Conservation (phyloP, 2,329 filamentous ascomycete species). For the Aspergillus pseudoglaucus region DNA sequence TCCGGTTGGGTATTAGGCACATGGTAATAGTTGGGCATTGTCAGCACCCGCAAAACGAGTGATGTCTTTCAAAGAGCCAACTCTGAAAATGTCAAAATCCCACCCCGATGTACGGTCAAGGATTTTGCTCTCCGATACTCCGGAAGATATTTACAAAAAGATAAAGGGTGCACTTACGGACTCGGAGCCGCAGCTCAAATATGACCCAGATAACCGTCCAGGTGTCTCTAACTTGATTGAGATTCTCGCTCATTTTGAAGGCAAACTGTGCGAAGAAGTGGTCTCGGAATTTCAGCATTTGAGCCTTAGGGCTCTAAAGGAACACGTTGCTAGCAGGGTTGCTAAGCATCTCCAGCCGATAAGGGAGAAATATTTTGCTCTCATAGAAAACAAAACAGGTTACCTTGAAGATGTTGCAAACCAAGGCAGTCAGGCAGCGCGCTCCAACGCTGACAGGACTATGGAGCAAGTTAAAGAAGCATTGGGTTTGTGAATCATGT, state of each 20-base stretch:
- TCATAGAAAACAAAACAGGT: constrained; percentile 21
- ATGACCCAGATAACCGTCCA: constrained; percentile 63
- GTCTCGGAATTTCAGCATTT: constrained; percentile 39
- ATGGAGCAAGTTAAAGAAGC: constrained; percentile 26
- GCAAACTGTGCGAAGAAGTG: constrained; percentile 37
- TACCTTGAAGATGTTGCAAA: constrained; percentile 26
- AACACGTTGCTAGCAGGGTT: constrained; percentile 49
- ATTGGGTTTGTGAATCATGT: constrained; percentile 23
- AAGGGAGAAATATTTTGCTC: constrained; percentile 27
- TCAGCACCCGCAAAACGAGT: constrained; percentile 72
- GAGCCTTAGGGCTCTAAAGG: constrained; percentile 57
- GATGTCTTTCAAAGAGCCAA: constrained; percentile 79
- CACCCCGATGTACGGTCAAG: constrained; percentile 63
- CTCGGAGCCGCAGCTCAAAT: constrained; percentile 59
- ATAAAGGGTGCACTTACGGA: constrained; percentile 73
- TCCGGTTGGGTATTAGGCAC: neutral
- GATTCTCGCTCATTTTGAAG: constrained; percentile 65
- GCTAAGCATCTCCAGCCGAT: constrained; percentile 24
- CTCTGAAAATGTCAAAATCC: constrained; percentile 92
- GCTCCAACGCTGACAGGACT: constrained; percentile 24
- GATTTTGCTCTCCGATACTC: constrained; percentile 72
- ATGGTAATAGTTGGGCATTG: neutral
- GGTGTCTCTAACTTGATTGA: constrained; percentile 84
- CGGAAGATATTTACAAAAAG: constrained; percentile 60
- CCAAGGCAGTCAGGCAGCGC: constrained; percentile 24